phyloP scores from a whole-genome alignment of 1,284 basidiomycete species.

The Tilletia setariae region DNA sequence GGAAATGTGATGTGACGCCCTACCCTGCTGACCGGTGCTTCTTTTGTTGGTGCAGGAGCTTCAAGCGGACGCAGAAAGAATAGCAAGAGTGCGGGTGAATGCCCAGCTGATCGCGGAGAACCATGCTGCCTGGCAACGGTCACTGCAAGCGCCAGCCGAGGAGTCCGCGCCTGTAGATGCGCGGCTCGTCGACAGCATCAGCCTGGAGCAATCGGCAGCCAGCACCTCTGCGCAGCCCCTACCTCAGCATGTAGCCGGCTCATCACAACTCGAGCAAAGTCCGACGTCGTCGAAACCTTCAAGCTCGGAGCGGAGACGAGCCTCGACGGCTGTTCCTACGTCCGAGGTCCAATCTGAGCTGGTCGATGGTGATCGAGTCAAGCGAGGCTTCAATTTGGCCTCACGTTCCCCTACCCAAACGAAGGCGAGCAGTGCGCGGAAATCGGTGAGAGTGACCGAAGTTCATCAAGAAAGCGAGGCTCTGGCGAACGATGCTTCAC shows the following conservation, averaged over 20 bases:
- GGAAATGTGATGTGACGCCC: neutral
- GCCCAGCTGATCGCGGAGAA: neutral
- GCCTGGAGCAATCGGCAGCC: too few species aligned
- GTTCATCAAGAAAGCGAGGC: neutral
- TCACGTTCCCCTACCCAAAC: neutral
- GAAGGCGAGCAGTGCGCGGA: too few species aligned
- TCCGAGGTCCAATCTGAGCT: neutral
- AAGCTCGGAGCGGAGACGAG: neutral
- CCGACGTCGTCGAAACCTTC: neutral
- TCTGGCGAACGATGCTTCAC: neutral
- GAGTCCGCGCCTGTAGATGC: neutral
- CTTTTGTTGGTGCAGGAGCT: neutral
- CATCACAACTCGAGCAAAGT: too few species aligned
- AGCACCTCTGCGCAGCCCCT: too few species aligned
- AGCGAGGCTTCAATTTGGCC: neutral
- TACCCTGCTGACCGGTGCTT: neutral
- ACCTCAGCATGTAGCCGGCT: too few species aligned
- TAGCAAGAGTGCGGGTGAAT: conserved; percentile 2
- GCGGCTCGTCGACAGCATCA: neutral
- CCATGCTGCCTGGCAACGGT: neutral
- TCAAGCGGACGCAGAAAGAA: conserved; percentile 1
- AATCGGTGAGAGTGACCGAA: too few species aligned
- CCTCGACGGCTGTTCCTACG: neutral
- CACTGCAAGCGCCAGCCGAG: neutral
- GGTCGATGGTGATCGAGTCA: neutral